Evolutionary conservation across 768 basidiomycete genomes (phyloP).

Genomic region (Leucocoprinus birnbaumii): DNA sequence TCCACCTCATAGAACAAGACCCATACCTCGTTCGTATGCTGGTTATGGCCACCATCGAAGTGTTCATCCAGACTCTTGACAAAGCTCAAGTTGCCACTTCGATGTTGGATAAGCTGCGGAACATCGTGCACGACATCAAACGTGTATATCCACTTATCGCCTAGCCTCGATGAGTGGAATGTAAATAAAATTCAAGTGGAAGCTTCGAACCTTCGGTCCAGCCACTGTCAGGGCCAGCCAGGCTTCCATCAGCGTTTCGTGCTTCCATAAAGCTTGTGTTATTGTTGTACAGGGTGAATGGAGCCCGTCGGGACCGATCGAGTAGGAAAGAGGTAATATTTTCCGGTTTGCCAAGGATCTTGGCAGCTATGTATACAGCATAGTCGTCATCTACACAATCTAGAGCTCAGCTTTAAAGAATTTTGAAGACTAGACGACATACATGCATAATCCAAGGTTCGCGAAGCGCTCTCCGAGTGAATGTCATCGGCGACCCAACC

Average conservation of each 20-base stretch:
- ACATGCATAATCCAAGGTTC: conserved; percentile 81
- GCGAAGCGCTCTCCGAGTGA: conserved; percentile 74
- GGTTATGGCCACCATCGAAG: conserved; percentile 63
- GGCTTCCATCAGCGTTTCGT: conserved; percentile 58
- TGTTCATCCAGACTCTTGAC: conserved; percentile 62
- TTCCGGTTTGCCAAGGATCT: conserved; percentile 42
- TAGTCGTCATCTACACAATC: conserved; percentile 65
- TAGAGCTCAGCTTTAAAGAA: not conserved
- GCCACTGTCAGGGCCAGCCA: conserved; percentile 67
- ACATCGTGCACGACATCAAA: conserved; percentile 78
- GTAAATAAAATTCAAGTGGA: not conserved
- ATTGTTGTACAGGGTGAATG: conserved; percentile 65
- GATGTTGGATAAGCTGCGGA: conserved; percentile 52
- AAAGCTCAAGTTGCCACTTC: conserved; percentile 68
- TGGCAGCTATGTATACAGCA: conserved; percentile 64
- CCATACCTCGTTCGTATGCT: conserved; percentile 76
- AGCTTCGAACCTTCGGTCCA: conserved; percentile 69
- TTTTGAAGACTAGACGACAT: conserved; percentile 16
- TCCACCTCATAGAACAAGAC: no score
- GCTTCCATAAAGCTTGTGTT: conserved; percentile 82
- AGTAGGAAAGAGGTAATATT: conserved; percentile 48
- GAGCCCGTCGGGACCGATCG: conserved; percentile 47
- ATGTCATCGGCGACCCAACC: conserved; percentile 80
- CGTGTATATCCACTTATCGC: conserved; percentile 62
- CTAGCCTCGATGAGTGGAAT: conserved; percentile 16